A percentile compares a stretch with the other conserved stretches of the same genome.
phyloP scores from a whole-genome alignment of 768 basidiomycete species.

The Tephrocybe rancida region DNA sequence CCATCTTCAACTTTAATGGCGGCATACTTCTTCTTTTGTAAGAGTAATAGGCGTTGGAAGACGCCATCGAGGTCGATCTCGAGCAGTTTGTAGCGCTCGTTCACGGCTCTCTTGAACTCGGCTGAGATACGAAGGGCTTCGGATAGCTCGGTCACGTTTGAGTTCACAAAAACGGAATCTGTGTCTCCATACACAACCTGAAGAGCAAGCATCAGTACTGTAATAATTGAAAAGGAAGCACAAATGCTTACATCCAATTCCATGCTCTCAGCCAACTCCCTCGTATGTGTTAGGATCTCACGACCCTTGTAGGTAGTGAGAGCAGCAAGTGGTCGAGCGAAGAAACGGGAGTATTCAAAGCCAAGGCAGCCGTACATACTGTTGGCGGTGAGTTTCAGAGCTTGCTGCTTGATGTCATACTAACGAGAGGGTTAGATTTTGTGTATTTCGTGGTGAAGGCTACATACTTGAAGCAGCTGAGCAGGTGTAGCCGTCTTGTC shows the following conservation, averaged over 20 bases:
- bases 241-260: slow-evolving; percentile 79
- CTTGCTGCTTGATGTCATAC: slow-evolving; percentile 98
- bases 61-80: slow-evolving; percentile 97
- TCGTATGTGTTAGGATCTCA: slow-evolving; percentile 92
- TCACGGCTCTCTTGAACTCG: slow-evolving; percentile 94
- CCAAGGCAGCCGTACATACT: slow-evolving; percentile 99
- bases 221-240: background rate
- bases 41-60: slow-evolving; percentile 87
- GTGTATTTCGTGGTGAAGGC: background rate
- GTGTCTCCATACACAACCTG: slow-evolving; percentile 99
- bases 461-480: slow-evolving; percentile 76
- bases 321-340: slow-evolving; percentile 94
- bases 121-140: slow-evolving; percentile 91
- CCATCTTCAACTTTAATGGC: slow-evolving; percentile 93
- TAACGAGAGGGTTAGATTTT: slow-evolving; percentile 28
- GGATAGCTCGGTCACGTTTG: slow-evolving; percentile 84
- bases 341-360: slow-evolving; percentile 96
- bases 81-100: slow-evolving; percentile 91
- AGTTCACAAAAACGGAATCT: slow-evolving; percentile 98
- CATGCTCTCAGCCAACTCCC: slow-evolving; percentile 89
- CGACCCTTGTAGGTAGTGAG: slow-evolving; percentile 97
- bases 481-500: slow-evolving; percentile 71
- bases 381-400: slow-evolving; percentile 96
- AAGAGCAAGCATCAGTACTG: background rate
- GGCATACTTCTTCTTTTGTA: slow-evolving; percentile 99